Conservation (phyloP, 139 green algal genomes). For the Trebouxia sp. region DNA sequence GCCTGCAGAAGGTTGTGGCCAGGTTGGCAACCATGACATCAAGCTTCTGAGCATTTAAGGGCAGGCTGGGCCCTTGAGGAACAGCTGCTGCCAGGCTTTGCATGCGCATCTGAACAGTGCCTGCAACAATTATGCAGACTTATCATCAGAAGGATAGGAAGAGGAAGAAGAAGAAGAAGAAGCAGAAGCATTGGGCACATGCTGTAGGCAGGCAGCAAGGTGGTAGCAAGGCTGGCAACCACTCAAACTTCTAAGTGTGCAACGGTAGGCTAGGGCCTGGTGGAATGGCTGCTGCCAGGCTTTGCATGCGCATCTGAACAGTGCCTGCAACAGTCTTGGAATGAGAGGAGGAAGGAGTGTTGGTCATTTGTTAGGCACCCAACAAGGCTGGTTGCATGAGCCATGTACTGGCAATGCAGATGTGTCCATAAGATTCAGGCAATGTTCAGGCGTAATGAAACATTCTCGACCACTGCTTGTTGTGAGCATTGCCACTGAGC, state of each 20-base stretch:
- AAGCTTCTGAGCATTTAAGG: slow-evolving; percentile 25
- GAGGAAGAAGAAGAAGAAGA: not conserved
- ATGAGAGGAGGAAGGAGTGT: no score
- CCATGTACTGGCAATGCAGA: not conserved
- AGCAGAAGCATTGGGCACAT: not conserved
- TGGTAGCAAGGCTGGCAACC: slow-evolving; percentile 34
- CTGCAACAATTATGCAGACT: not conserved
- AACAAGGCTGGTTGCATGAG: no score
- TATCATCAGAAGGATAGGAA: not conserved
- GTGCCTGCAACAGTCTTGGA: not conserved
- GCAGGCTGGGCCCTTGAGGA: not conserved
- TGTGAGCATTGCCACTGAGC: no score
- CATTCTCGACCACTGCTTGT: no score
- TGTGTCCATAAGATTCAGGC: not conserved
- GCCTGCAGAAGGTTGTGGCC: slow-evolving; percentile 54
- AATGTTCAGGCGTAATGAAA: no score
- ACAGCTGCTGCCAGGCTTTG: slow-evolving; percentile 1
- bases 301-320: not conserved
- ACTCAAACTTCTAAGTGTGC: slow-evolving; percentile 34
- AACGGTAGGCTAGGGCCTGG: not conserved
- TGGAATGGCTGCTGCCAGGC: not conserved
- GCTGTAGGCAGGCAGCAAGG: slow-evolving; percentile 31
- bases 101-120: slow-evolving; percentile 32
- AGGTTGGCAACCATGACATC: slow-evolving; percentile 37
- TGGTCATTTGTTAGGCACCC: no score